Evolutionary conservation across 2,329 filamentous ascomycete species (phyloP).

Genomic region (Aspergillus eucalypticola): DNA sequence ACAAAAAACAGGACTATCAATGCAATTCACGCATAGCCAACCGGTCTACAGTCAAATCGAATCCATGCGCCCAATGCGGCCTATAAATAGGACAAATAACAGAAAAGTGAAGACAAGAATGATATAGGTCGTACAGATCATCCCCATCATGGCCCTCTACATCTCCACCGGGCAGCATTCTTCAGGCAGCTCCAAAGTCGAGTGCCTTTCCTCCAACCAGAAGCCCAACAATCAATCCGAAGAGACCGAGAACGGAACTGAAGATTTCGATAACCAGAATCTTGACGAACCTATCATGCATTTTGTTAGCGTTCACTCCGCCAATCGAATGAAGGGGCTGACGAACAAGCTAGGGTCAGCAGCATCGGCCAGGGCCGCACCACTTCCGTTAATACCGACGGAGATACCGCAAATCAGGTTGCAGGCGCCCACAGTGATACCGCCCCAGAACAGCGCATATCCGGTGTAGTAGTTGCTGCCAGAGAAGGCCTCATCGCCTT

Average conservation of each 20-base stretch:
- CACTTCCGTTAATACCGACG: slow-evolving; percentile 96
- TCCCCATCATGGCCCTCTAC: slow-evolving; percentile 18
- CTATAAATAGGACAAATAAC: slow-evolving; percentile 34
- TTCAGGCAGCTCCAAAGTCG: slow-evolving; percentile 59
- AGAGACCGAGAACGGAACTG: slow-evolving; percentile 93
- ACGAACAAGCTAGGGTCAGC: slow-evolving; percentile 85
- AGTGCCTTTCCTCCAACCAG: slow-evolving; percentile 80
- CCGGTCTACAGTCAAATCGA: slow-evolving; percentile 31
- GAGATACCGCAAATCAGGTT: slow-evolving; percentile 95
- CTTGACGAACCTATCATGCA: slow-evolving; percentile 78
- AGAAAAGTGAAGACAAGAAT: slow-evolving; percentile 21
- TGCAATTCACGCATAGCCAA: slow-evolving; percentile 30
- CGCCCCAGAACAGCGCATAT: slow-evolving; percentile 94
- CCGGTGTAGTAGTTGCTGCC: slow-evolving; percentile 88
- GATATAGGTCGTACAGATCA: slow-evolving; percentile 26
- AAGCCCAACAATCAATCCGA: slow-evolving; percentile 92
- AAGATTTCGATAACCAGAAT: slow-evolving; percentile 99
- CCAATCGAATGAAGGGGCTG: not conserved
- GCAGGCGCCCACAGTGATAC: slow-evolving; percentile 90
- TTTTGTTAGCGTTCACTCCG: slow-evolving; percentile 2
- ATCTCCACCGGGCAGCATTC: slow-evolving; percentile 19
- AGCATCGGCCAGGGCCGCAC: slow-evolving; percentile 92
- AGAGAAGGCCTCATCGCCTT: slow-evolving; percentile 66
- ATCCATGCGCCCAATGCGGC: slow-evolving; percentile 44
- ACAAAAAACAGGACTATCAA: slow-evolving; percentile 31